These are phyloP conservation scores for Ophiosphaerella narmari DNA, from an alignment of 2,329 filamentous ascomycete species.

Conservation along the genomic window DNA sequence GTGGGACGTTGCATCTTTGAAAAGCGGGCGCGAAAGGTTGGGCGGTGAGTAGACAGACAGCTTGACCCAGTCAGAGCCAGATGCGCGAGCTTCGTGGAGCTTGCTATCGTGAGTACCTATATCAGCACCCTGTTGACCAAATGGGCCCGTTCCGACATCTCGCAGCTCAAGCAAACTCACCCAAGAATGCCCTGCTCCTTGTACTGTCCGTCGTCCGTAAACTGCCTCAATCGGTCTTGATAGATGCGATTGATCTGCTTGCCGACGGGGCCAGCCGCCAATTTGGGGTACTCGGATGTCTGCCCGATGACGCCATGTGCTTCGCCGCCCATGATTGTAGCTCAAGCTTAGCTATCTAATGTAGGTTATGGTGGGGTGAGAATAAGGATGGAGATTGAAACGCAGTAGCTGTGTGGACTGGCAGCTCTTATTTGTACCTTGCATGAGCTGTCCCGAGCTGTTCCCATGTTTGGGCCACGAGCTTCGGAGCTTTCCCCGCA, in stretches of 20 bases:
- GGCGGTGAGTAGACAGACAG: conserved; percentile 87
- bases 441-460: conserved; percentile 23
- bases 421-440: conserved; percentile 25
- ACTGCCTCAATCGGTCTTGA: conserved; percentile 78
- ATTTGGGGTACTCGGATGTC: conserved; percentile 37
- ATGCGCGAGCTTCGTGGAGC: conserved; percentile 69
- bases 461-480: neutral
- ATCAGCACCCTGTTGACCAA: conserved; percentile 11
- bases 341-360: neutral
- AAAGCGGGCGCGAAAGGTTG: conserved; percentile 76
- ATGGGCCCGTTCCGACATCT: too few relatives aligned
- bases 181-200: conserved; percentile 73
- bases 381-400: conserved; percentile 1
- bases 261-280: conserved; percentile 44
- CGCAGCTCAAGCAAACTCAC: conserved; percentile 51
- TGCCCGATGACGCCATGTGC: conserved; percentile 34
- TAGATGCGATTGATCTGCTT: conserved; percentile 78
- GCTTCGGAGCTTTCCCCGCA: conserved; percentile 32
- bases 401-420: conserved; percentile 12
- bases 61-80: conserved; percentile 77
- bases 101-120: conserved; percentile 56
- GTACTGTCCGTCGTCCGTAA: conserved; percentile 75
- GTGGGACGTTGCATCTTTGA: conserved; percentile 80
- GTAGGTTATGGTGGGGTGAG: neutral
- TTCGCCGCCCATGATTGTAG: conserved; percentile 43